Conservation (phyloP, 768 basidiomycete species). For the Auriscalpium vulgare region DNA sequence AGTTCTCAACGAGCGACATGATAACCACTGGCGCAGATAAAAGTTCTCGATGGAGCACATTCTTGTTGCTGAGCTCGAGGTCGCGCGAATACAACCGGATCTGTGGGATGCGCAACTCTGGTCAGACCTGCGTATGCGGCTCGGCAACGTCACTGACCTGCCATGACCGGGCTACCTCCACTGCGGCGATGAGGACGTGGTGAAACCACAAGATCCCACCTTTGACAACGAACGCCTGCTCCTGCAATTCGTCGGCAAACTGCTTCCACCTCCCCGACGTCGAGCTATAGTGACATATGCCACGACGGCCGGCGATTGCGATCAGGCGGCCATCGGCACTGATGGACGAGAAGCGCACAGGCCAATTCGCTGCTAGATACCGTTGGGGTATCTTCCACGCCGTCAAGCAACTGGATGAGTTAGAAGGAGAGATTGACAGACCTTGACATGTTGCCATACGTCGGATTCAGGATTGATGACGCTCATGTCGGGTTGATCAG, state of each 20-base stretch:
- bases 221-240: conserved; percentile 78
- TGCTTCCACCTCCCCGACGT: conserved; percentile 93
- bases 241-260: conserved; percentile 75
- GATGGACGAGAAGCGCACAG: conserved; percentile 85
- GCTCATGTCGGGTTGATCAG: conserved; percentile 97
- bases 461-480: conserved; percentile 97
- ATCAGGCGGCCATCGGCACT: conserved; percentile 87
- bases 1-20: conserved; percentile 89
- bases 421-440: not conserved
- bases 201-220: conserved; percentile 97
- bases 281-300: conserved; percentile 89
- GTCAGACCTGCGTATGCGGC: not conserved
- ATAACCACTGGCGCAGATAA: conserved; percentile 75
- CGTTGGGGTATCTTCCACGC: conserved; percentile 65
- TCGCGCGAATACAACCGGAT: conserved; percentile 93
- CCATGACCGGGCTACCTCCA: conserved; percentile 73
- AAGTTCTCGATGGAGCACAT: conserved; percentile 74
- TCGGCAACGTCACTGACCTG: conserved; percentile 41
- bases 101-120: conserved; percentile 32
- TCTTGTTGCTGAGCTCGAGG: conserved; percentile 73
- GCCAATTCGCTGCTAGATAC: conserved; percentile 92
- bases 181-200: conserved; percentile 86
- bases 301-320: conserved; percentile 86
- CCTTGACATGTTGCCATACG: conserved; percentile 97
- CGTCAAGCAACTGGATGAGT: not conserved